Conservation (phyloP, 352 stramenopile species). For the Globisporangium cederbergense region DNA sequence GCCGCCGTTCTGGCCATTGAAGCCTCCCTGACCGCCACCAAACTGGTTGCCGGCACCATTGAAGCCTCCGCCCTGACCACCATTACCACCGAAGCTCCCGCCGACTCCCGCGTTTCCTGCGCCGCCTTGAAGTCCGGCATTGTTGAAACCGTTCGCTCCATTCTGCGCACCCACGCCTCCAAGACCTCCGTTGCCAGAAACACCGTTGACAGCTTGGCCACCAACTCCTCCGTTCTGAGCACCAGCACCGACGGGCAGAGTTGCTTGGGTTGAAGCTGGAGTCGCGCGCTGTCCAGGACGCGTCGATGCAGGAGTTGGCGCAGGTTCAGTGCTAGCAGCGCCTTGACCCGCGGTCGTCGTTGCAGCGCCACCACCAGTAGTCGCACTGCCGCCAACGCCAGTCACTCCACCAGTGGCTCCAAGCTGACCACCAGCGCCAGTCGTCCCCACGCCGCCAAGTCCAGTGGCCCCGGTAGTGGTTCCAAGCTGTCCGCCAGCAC, state of each 20-base stretch:
- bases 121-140: not conserved
- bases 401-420: not conserved
- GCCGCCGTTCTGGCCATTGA: not conserved
- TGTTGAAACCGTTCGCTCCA: not conserved
- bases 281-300: conserved; percentile 4
- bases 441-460: no score
- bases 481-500: not conserved
- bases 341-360: not conserved
- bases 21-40: not conserved
- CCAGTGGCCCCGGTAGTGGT: no score
- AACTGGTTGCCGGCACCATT: no score
- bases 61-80: no score
- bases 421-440: not conserved
- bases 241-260: not conserved
- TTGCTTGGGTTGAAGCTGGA: not conserved
- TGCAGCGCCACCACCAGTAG: not conserved
- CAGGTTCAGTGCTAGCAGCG: not conserved
- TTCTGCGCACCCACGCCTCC: not conserved
- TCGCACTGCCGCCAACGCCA: not conserved
- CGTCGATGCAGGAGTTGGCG: conserved; percentile 4
- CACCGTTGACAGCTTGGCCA: not conserved
- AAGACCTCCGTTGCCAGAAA: not conserved
- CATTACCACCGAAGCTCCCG: not conserved
- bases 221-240: not conserved
- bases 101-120: not conserved